Percentiles rank a stretch among this genome's conserved stretches.
Conservation (phyloP, 164 flowering plant genomes). For the Chimonanthus praecox region DNA sequence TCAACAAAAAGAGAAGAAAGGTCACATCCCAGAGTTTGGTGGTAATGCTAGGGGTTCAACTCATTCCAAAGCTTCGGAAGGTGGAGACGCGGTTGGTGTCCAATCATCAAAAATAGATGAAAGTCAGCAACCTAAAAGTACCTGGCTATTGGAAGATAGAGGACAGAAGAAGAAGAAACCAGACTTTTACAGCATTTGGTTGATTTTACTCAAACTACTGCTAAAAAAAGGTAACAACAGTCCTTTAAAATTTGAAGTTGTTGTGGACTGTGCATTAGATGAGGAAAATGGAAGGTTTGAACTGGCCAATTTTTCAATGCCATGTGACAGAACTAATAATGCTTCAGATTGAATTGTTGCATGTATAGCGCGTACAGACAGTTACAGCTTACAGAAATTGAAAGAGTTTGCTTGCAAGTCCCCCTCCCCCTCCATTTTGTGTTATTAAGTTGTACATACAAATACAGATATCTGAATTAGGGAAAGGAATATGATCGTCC, state of each 20-base stretch:
- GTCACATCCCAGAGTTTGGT: background rate
- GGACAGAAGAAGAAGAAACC: slow-evolving; percentile 9
- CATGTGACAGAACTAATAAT: slow-evolving; percentile 22
- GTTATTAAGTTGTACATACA: no score
- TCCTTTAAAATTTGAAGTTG: slow-evolving; percentile 48
- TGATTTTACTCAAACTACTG: slow-evolving; percentile 46
- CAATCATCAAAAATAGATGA: slow-evolving; percentile 4
- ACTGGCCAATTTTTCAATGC: slow-evolving; percentile 39
- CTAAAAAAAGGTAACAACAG: slow-evolving; percentile 51
- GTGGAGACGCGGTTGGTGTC: background rate
- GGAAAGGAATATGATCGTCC: no score
- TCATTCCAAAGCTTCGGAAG: slow-evolving; percentile 1
- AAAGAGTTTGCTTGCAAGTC: background rate
- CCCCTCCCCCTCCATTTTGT: no score
- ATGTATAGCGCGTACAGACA: background rate
- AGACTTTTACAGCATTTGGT: slow-evolving; percentile 47
- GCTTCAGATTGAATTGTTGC: background rate
- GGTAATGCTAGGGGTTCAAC: background rate
- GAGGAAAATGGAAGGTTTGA: slow-evolving; percentile 56
- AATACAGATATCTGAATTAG: no score
- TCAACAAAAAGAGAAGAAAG: slow-evolving; percentile 10
- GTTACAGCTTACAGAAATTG: no score
- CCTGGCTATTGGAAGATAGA: background rate
- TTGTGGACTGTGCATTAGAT: slow-evolving; percentile 31
- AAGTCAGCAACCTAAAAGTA: slow-evolving; percentile 11